A percentile compares a stretch with the other conserved stretches of the same genome.
phyloP scores from a whole-genome alignment of 768 basidiomycete species.

The Tephrocybe sp. region DNA sequence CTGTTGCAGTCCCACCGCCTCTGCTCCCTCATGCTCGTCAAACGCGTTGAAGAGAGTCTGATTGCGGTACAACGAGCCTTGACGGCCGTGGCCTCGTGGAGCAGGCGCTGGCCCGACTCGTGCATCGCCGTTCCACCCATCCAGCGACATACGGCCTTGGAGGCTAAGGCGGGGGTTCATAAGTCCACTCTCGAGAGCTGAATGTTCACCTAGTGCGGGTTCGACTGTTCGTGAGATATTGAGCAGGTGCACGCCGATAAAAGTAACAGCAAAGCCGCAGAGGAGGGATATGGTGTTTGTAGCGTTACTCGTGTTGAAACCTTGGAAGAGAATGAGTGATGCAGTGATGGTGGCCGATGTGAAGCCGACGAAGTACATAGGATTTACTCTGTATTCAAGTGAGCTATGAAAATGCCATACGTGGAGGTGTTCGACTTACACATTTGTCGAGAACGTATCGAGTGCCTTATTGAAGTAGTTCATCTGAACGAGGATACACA shows the following conservation, averaged over 20 bases:
- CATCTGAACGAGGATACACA: conserved; percentile 91
- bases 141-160: conserved; percentile 77
- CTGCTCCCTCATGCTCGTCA: conserved; percentile 45
- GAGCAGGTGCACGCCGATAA: conserved; percentile 95
- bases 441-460: conserved; percentile 95
- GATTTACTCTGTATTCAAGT: conserved; percentile 71
- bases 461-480: conserved; percentile 98
- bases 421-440: conserved; percentile 50
- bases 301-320: conserved; percentile 86
- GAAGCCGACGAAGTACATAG: conserved; percentile 97
- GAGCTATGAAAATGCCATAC: conserved; percentile 1
- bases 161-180: conserved; percentile 80
- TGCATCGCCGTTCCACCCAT: conserved; percentile 59
- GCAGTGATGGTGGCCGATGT: conserved; percentile 91
- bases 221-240: conserved; percentile 71
- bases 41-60: conserved; percentile 80
- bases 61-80: conserved; percentile 61
- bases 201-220: conserved; percentile 35
- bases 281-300: conserved; percentile 85
- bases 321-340: conserved; percentile 95
- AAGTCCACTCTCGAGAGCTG: conserved; percentile 61
- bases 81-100: conserved; percentile 48
- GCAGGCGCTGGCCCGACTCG: conserved; percentile 25
- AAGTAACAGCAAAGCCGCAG: conserved; percentile 88
- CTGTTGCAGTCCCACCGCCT: conserved; percentile 54